Evolutionary conservation across 345 rosid species (phyloP).

Genomic region (Lepidium africanum): DNA sequence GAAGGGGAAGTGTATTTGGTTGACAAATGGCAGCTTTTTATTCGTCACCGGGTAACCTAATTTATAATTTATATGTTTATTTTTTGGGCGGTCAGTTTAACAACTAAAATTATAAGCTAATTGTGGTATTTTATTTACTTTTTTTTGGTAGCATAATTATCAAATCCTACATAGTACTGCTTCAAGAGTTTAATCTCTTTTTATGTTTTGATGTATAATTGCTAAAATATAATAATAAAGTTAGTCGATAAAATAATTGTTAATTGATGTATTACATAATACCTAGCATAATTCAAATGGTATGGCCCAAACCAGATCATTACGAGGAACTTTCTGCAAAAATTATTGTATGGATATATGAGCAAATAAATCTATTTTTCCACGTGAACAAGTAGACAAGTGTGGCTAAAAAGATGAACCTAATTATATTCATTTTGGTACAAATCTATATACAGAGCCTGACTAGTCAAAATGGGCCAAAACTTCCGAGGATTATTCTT

Average conservation of each 20-base stretch:
- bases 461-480: slow-evolving; percentile 17
- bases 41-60: background rate
- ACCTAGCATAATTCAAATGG: background rate
- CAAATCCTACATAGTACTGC: background rate
- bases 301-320: background rate
- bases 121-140: background rate
- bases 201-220: too few relatives aligned
- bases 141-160: background rate
- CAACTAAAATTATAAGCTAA: too few relatives aligned
- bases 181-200: background rate
- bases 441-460: background rate
- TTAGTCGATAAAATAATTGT: background rate
- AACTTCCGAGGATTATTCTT: background rate
- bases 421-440: background rate
- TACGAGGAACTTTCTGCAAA: background rate
- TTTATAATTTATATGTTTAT: background rate
- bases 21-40: slow-evolving; percentile 14
- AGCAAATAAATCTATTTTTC: background rate
- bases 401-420: background rate
- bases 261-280: background rate
- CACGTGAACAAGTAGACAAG: slow-evolving; percentile 20
- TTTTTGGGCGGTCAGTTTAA: background rate
- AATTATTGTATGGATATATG: background rate
- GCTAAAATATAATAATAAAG: too few relatives aligned
- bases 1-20: slow-evolving; percentile 16